Percentiles rank a stretch among this genome's conserved stretches.
Evolutionary conservation across 108 stramenopile species (phyloP).

Genomic region (Mediolabrus comicus): DNA sequence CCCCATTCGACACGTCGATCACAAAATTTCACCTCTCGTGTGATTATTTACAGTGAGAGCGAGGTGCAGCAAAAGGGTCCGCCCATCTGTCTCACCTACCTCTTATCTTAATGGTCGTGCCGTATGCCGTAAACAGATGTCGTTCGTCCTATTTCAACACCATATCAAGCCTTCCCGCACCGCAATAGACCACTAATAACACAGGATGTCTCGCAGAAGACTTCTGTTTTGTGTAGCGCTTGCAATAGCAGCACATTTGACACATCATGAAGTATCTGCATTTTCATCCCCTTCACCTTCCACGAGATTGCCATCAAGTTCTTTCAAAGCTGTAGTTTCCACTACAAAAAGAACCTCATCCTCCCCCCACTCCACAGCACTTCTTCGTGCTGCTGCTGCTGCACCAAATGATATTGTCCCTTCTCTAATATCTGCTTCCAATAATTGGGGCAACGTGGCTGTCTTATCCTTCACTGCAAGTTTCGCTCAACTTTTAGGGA

Average conservation of each 20-base stretch:
- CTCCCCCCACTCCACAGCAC: neutral
- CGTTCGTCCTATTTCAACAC: too few relatives aligned
- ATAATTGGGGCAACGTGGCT: constrained; percentile 77
- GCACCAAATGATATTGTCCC: too few relatives aligned
- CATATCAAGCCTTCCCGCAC: neutral
- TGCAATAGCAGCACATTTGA: neutral
- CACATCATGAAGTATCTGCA: neutral
- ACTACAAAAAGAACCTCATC: neutral
- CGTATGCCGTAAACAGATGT: too few relatives aligned
- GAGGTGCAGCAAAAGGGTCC: too few relatives aligned
- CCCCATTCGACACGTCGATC: too few relatives aligned
- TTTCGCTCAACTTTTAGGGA: constrained; percentile 58
- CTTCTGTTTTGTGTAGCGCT: neutral
- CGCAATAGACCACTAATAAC: neutral
- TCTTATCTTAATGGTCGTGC: too few relatives aligned
- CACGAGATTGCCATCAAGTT: neutral
- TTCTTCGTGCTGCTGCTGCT: too few relatives aligned
- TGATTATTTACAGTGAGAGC: too few relatives aligned
- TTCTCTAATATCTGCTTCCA: constrained; percentile 34
- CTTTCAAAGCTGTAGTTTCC: neutral
- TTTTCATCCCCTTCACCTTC: neutral
- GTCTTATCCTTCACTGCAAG: constrained; percentile 46
- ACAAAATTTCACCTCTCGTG: too few relatives aligned
- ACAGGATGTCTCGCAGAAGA: neutral
- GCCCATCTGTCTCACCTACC: too few relatives aligned